Conservation (phyloP, 306 rosid genomes). For the Cajanus cajan region DNA sequence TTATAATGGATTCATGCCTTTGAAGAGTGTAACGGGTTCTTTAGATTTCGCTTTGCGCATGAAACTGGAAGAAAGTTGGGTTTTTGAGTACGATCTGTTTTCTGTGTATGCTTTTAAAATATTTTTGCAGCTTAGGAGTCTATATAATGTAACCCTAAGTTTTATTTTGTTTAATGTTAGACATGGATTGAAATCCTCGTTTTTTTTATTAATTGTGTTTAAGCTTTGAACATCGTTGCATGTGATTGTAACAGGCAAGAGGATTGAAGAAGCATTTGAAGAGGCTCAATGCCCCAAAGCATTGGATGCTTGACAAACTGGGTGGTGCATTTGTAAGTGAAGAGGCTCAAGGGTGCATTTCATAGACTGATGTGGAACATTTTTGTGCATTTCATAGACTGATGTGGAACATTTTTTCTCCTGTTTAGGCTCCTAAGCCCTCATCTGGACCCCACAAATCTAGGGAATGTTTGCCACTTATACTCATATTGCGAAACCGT, state of each 20-base stretch:
- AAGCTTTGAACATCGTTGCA: background rate
- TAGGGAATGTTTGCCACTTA: slow-evolving; percentile 18
- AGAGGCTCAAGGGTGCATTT: background rate
- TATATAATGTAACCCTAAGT: background rate
- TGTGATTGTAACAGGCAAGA: background rate
- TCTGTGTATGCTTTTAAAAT: background rate
- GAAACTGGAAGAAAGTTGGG: background rate
- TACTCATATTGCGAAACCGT: slow-evolving; percentile 9
- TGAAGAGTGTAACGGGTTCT: background rate
- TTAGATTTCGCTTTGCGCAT: background rate
- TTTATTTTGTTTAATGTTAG: background rate
- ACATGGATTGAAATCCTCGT: background rate
- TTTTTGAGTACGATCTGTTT: background rate
- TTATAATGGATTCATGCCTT: background rate
- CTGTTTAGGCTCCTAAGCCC: slow-evolving; percentile 20
- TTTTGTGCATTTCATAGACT: background rate
- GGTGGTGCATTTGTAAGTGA: slow-evolving; percentile 28
- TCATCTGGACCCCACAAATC: slow-evolving; percentile 29
- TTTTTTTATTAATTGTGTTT: background rate
- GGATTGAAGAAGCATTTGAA: slow-evolving; percentile 29
- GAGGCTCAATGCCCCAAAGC: slow-evolving; percentile 27
- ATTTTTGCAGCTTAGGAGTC: background rate
- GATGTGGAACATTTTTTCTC: background rate
- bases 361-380: background rate
- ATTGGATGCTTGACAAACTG: slow-evolving; percentile 27